Base-by-base conservation (phyloP, 192 early-diverging fungal genomes). In the Obelidium mucronatum region DNA sequence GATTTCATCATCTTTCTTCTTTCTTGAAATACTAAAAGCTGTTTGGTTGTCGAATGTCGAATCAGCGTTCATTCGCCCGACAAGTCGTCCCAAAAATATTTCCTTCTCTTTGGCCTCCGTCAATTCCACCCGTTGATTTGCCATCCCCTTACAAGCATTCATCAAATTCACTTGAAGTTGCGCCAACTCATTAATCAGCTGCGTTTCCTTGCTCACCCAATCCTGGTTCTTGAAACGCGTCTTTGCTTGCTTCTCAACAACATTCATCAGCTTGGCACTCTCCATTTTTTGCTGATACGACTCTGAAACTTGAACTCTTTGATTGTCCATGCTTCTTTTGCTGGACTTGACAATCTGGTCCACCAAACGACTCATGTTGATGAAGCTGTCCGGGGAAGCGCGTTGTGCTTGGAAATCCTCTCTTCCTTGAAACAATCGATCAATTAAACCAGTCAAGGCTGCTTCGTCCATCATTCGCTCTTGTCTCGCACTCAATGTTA, bases 381-480 rank as follows among this genome's bases (percentile, higher is more conserved):
- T 11, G 26, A 19, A 72, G 36, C 26, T 40, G 34, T 72, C 69
- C 2, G 54, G 30, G 2, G 53, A 58, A 30, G 69, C 69, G 54
- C 69, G 48, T 35, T 69, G 64, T 52, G 56, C 79, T 73, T 83
- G 69, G 55, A 75, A 83, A 19, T 74, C 54, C 63, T 79, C 81
- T 53, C 78, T 70, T 11, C 79, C 79, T 13, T 61, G 61, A 51
- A 78, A 72, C 6, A 83, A 60, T 1, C 79, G 68, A 4, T 80
- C 78, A 53, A 83, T 75, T 36, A 83, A 52, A 1, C 76, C 73
- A 22, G 74, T 72, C 53, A 83, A 61, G 2, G 75, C 71, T 22
- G 82, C 82, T 22, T 54, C 79, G n/a, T 79, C 79, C 82, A 83
- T 83, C 63, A 62, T 65, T 24, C 67, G 53, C 69, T 83, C 73